These are phyloP conservation scores for Tolypocladium sp. DNA, from an alignment of 2,329 filamentous ascomycete genomes.

Conservation along the genomic window DNA sequence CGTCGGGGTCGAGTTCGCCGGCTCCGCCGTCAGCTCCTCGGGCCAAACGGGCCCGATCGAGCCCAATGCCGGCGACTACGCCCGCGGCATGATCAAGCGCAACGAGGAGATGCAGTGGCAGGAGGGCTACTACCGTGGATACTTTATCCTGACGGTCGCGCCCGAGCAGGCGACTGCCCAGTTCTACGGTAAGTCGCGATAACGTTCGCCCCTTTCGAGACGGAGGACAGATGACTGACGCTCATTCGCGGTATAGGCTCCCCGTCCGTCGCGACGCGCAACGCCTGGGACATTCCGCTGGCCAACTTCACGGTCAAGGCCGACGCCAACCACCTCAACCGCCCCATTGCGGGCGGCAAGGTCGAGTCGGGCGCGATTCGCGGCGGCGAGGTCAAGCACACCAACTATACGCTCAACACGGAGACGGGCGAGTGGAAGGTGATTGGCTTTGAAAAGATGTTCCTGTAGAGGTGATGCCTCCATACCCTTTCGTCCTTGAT, in stretches of 20 bases:
- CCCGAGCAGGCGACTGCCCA: conserved; percentile 49
- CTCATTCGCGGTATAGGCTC: conserved; percentile 13
- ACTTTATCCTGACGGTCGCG: conserved; percentile 55
- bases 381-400: conserved; percentile 29
- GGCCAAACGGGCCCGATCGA: conserved; percentile 50
- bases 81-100: conserved; percentile 30
- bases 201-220: background rate
- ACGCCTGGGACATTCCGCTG: conserved; percentile 54
- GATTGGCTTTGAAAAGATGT: conserved; percentile 15
- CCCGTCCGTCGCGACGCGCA: conserved; percentile 49
- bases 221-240: background rate
- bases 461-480: too few species aligned
- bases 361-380: conserved; percentile 48
- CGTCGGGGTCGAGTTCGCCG: conserved; percentile 56
- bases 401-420: conserved; percentile 41
- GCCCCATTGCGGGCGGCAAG: conserved; percentile 29
- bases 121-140: conserved; percentile 65
- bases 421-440: conserved; percentile 13
- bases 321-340: conserved; percentile 48
- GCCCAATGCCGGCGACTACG: conserved; percentile 38
- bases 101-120: conserved; percentile 65
- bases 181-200: conserved; percentile 45
- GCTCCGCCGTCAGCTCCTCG: conserved; percentile 55
- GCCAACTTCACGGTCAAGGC: conserved; percentile 61
- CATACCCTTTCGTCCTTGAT: too few species aligned